Evolutionary conservation across 1,284 basidiomycete genomes (phyloP).

Genomic region (Melanopsichium pennsylvanicum): DNA sequence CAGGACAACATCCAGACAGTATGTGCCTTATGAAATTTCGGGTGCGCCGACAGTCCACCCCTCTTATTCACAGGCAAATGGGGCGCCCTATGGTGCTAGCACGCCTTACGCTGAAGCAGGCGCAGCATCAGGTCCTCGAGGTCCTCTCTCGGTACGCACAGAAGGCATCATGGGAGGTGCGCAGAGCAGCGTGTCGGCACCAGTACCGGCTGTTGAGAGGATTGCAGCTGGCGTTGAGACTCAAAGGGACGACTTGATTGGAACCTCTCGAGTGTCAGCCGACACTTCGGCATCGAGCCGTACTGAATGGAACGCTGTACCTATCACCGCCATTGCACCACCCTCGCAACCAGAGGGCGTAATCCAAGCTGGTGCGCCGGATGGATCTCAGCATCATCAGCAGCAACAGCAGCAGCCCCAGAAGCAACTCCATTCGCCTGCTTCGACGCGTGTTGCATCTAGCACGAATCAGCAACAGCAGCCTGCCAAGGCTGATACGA

Average conservation of each 20-base stretch:
- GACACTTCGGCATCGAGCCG: conserved; percentile 26
- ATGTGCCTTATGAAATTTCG: conserved; percentile 13
- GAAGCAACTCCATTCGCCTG: conserved; percentile 4
- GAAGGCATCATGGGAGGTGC: conserved; percentile 16
- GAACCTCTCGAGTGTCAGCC: conserved; percentile 14
- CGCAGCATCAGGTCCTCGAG: conserved; percentile 7
- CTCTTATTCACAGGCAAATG: conserved; percentile 7
- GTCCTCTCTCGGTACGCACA: conserved; percentile 20
- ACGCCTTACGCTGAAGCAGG: conserved; percentile 1
- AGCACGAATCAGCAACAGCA: conserved; percentile 1
- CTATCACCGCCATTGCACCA: conserved; percentile 20
- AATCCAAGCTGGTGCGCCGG: not conserved
- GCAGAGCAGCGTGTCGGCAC: not conserved
- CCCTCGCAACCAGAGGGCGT: conserved; percentile 6
- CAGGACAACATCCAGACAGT: conserved; percentile 3
- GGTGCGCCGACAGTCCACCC: not conserved
- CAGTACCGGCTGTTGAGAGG: not conserved
- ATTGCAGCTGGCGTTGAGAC: not conserved
- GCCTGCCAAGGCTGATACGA: conserved; percentile 20
- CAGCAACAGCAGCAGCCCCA: conserved; percentile 1
- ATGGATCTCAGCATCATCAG: conserved; percentile 3
- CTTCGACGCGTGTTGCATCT: not conserved
- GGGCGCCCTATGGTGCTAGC: conserved; percentile 1
- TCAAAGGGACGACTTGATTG: conserved; percentile 16
- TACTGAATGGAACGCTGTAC: conserved; percentile 26